Conservation (phyloP, 257 asterid species). For the Nicotiana otophora region DNA sequence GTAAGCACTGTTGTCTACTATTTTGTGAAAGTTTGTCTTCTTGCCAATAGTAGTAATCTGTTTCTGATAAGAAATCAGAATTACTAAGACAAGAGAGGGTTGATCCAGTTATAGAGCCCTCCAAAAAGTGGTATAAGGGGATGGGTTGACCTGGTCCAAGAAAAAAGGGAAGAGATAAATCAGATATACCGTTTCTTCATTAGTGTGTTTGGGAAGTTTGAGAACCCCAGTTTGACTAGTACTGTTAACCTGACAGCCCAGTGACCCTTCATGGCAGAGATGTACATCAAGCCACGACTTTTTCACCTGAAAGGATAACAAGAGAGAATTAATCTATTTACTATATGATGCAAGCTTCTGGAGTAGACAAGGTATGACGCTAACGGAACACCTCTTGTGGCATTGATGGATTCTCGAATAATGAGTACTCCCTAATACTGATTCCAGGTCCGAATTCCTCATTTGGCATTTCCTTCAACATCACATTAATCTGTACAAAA, state of each 20-base stretch:
- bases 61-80: neutral
- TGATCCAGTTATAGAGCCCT: neutral
- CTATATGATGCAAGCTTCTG: neutral
- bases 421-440: slow-evolving; percentile 76
- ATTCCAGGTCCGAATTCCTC: slow-evolving; percentile 80
- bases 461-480: slow-evolving; percentile 66
- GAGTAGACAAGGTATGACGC: neutral
- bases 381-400: slow-evolving; percentile 55
- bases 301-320: slow-evolving; percentile 55
- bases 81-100: neutral
- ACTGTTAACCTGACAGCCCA: slow-evolving; percentile 62
- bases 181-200: slow-evolving; percentile 68
- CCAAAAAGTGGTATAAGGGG: neutral
- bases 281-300: slow-evolving; percentile 91
- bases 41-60: neutral
- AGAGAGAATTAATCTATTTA: neutral
- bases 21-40: neutral
- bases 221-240: slow-evolving; percentile 47
- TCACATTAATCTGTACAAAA: slow-evolving; percentile 57
- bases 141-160: neutral
- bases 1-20: neutral
- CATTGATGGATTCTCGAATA: slow-evolving; percentile 70
- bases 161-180: neutral
- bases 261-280: slow-evolving; percentile 81
- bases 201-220: slow-evolving; percentile 72